These are phyloP conservation scores for Podospora conica DNA, from an alignment of 495 filamentous ascomycete genomes.

Conservation along the genomic window DNA sequence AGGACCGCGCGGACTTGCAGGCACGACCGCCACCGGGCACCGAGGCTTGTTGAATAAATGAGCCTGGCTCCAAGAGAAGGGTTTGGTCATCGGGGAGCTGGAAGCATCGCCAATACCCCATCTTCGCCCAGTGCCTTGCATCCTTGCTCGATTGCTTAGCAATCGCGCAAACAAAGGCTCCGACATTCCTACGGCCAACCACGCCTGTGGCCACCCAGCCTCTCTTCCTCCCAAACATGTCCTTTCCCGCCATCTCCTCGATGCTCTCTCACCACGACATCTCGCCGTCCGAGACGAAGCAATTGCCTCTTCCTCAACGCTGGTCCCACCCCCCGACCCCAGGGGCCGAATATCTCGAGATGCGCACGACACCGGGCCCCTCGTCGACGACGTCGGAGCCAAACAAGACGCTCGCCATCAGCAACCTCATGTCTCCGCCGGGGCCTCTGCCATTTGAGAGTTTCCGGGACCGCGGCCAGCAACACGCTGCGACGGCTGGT, in stretches of 20 bases:
- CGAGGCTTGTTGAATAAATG: neutral
- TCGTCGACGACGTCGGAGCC: conserved; percentile 11
- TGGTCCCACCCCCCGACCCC: conserved; percentile 12
- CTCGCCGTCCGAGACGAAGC: neutral
- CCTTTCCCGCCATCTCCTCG: neutral
- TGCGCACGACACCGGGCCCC: neutral
- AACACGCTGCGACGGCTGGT: conserved; percentile 22
- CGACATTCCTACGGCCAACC: neutral
- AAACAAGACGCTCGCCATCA: conserved; percentile 36
- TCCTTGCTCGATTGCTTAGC: conserved; percentile 7
- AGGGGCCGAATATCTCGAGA: conserved; percentile 11
- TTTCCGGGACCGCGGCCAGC: conserved; percentile 40
- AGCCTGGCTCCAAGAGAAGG: neutral
- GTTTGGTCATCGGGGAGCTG: neutral
- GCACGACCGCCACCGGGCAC: neutral
- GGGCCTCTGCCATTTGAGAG: conserved; percentile 57
- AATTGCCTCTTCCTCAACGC: neutral
- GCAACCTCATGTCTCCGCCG: conserved; percentile 71
- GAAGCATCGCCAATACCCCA: neutral
- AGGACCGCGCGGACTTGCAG: neutral
- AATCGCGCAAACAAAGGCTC: conserved; percentile 1
- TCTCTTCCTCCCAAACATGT: neutral
- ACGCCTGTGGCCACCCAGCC: neutral
- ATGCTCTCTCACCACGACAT: neutral
- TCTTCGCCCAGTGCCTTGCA: neutral